Evolutionary conservation across 2,329 filamentous ascomycete species (phyloP), one percentile per base, ranked within the genome.

Genomic region (Pestalotiopsis sp.): DNA sequence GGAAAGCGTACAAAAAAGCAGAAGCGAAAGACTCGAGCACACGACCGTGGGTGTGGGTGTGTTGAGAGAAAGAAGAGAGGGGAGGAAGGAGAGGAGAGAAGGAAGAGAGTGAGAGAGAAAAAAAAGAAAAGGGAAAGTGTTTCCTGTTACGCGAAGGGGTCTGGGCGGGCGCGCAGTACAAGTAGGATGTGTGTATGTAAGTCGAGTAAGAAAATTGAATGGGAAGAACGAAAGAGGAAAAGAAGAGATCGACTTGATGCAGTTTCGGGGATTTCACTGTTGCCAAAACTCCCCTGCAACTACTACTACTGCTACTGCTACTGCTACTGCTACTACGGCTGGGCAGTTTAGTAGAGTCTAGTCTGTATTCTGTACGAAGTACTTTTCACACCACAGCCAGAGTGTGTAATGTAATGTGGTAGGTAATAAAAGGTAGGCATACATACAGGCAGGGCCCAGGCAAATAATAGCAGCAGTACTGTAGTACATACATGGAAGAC

Each of bases 11-110:
- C 25, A 56, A 57, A 67, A 67, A 66, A 20, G 45, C 65, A 72
- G 67, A 69, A 64, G 57, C 56, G 69, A 64, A 59, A 52, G 68
- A 69, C 66, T 71, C 41, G 66, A 63, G 59, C 68, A 67, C 65
- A 56, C 57, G 66, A 66, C 49, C 57, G 38, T 17, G 45, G 5
- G 45, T 52, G 52, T 64, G 58, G 68, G 70, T 66, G 69, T 68
- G 45, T 68, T 64, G 66, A 68, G 66, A 64, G 67, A 66, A 67
- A 58, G 60, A 66, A 68, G 66, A 57, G 52, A 41, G 68, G 65
- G 68, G 64, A 67, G 52, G 66, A 39, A 39, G 31, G 59, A 64
- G 64, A 69, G 63, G 67, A 72, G 70, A 66, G 68, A 72, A 66
- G 66, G 31, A 36, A 36, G 31, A 36, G 31, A 36, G 31, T 36